These are phyloP conservation scores for Priceomyces haplophilus DNA, from an alignment of 805 yeast genomes.

Conservation along the genomic window DNA sequence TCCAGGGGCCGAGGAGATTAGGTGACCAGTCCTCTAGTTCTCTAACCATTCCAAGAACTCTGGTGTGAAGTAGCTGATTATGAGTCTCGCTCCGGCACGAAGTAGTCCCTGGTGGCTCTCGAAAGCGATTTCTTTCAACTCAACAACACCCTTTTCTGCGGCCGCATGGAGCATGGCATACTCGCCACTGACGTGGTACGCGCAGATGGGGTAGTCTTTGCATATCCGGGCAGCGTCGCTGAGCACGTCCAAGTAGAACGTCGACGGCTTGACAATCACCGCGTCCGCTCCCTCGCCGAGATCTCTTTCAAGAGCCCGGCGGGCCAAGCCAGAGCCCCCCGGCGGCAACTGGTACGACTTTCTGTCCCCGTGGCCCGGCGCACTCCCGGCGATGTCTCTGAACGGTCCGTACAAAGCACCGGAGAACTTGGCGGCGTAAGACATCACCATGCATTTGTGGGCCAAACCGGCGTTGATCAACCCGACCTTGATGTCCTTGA, in stretches of 20 bases:
- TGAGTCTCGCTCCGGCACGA: constrained; percentile 92
- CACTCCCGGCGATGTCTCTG: constrained; percentile 94
- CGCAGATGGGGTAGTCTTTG: constrained; percentile 82
- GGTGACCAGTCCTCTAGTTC: too few relatives aligned
- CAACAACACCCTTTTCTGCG: constrained; percentile 91
- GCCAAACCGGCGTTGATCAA: constrained; percentile 78
- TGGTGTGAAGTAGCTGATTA: constrained; percentile 92
- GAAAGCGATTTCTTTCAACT: constrained; percentile 75
- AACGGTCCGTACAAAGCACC: constrained; percentile 95
- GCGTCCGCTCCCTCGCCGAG: constrained; percentile 93
- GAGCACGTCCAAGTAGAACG: constrained; percentile 89
- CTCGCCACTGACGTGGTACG: constrained; percentile 96
- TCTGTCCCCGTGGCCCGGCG: constrained; percentile 88
- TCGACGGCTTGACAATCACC: constrained; percentile 91
- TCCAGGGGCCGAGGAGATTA: too few relatives aligned
- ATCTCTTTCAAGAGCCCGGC: constrained; percentile 85
- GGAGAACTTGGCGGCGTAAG: constrained; percentile 90
- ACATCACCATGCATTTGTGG: constrained; percentile 84
- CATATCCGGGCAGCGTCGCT: constrained; percentile 83
- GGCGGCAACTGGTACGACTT: constrained; percentile 90
- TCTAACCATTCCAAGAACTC: constrained; percentile 89
- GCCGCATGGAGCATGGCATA: constrained; percentile 98
- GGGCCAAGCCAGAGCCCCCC: constrained; percentile 90
- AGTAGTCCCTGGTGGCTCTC: constrained; percentile 89
- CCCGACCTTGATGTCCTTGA: constrained; percentile 82